Base-by-base conservation (phyloP, 1,284 basidiomycete genomes). In the Psilocybe mexicana region DNA sequence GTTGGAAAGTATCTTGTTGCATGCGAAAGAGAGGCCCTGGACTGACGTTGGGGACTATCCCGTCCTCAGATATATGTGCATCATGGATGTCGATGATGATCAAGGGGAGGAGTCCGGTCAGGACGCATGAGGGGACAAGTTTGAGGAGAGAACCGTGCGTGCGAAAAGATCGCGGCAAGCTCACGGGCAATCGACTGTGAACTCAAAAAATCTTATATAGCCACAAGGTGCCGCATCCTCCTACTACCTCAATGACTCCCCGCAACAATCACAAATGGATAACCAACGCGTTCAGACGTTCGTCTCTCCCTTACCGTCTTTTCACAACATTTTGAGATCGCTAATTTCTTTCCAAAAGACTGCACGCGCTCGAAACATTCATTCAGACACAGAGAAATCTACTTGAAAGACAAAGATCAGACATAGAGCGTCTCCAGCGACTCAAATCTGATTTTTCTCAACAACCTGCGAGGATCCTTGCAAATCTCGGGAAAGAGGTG, bases 221-320 rank as follows among this genome's bases (percentile, higher is more conserved):
- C 47, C 54, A 50, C 43, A 28, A 23, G 48, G 25, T 38, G 23
- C 35, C 52, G 44, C 51, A 49, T 42, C 46, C 43, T 43, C 36
- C 18, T 49, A 49, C 52, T 46, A 43, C 48, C 56, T 66, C 65
- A 65, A 68, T 69, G 69, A 66, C 57, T 69, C 55, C 53, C 52
- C 53, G 62, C 46, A 53, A 62, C 61, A 61, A 51, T 61, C 57
- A 61, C 55, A 57, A 47, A 86, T 86, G 84, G 82, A 84, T 67
- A 70, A 77, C 60, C 76, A 76, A 72, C 79, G 84, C 78, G 78
- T 79, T 73, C 76, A 82, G 73, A 86, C 83, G 84, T 85, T 70
- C 35, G 81, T 69, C 35, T 47, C 35, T 42, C 52, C 38, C 49
- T 46, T 55, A 40, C 58, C 51, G 57, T 43, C 56, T 51, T 7